Conservation (phyloP, 2,329 filamentous ascomycete genomes). For the Eutypella sp. region DNA sequence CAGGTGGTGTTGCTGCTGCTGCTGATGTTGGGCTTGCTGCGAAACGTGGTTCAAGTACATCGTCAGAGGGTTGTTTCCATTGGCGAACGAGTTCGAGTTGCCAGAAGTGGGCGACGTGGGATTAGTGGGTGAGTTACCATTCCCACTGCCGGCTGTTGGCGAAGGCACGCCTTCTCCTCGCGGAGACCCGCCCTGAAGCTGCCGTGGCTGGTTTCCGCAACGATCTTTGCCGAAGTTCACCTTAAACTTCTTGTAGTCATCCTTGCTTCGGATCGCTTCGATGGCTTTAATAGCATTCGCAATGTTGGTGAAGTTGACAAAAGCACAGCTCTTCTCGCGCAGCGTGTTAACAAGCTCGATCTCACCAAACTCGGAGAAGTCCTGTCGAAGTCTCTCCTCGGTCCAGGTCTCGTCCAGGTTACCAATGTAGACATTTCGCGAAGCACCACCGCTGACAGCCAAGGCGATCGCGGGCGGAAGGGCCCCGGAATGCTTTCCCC, state of each 20-base stretch:
- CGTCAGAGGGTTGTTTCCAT: conserved; percentile 81
- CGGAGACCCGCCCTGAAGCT: conserved; percentile 68
- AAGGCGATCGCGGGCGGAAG: conserved; percentile 93
- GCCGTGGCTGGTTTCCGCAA: conserved; percentile 91
- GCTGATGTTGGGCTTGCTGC: conserved; percentile 67
- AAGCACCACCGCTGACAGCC: conserved; percentile 92
- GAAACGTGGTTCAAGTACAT: conserved; percentile 87
- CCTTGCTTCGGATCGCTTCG: conserved; percentile 87
- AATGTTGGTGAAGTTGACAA: conserved; percentile 99
- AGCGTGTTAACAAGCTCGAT: conserved; percentile 96
- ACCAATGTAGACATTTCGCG: conserved; percentile 97
- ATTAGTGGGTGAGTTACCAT: conserved; percentile 52
- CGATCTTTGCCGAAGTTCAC: conserved; percentile 99
- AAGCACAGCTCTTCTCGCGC: conserved; percentile 97
- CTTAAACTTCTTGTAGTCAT: conserved; percentile 98
- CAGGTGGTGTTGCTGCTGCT: conserved; percentile 68
- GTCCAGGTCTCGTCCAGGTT: conserved; percentile 97
- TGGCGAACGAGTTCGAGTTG: conserved; percentile 68
- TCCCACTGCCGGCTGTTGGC: conserved; percentile 53
- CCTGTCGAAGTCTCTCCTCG: conserved; percentile 89
- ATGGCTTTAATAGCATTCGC: conserved; percentile 99
- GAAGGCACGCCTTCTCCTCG: conserved; percentile 56
- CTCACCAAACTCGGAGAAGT: conserved; percentile 96
- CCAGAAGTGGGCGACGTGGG: conserved; percentile 45
- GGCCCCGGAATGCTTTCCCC: conserved; percentile 98